Base-by-base conservation (phyloP, 495 filamentous ascomycete genomes). In the Evansstolkia leycettana region DNA sequence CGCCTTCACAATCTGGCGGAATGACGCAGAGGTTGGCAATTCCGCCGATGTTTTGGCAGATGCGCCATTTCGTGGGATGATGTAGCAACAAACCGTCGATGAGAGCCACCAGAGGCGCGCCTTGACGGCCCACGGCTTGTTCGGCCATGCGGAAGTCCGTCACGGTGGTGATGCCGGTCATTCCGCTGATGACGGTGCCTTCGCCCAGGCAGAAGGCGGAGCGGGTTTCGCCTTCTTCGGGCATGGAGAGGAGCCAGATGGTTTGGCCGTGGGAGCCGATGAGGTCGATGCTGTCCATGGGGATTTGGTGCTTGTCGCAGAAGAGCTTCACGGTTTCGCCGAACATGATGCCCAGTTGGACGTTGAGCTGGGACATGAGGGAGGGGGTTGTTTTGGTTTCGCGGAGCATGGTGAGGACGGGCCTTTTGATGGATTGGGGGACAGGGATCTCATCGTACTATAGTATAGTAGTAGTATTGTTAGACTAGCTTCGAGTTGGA, bases 11-110 rank as follows among this genome's bases (percentile, higher is more conserved):
- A 27, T 73, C 70, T 0, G 73, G 65, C 2, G 69, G 70, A 14
- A 75, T 70, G 45, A 75, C 73, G 52, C 67, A 75, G 17, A 75
- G 66, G 42, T 76, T 76, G 25, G 65, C 69, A 27, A 75, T 75
- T 6, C 71, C 69, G 36, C 72, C 69, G 40, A 75, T 74, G 44
- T 76, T 76, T 50, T 76, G 71, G 43, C 69, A 75, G 7, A 62
- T 64, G 30, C 70, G 65, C 2, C 67, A 40, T 45, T 72, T 74
- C 9, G 62, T 72, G 5, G 70, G 71, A 35, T 75, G 69, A 31
- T 70, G 68, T 15, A 75, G 54, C 10, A 75, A 40, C 7, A 75
- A 45, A 1, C 64, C 63, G 34, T 75, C 67, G 16, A 69, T 57
- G 35, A 64, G 62, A 2, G 60, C 62, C 42, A 65, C 62, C 15